These are phyloP conservation scores for Microsporum audouinii DNA, from an alignment of 2,329 filamentous ascomycete genomes.

Conservation along the genomic window DNA sequence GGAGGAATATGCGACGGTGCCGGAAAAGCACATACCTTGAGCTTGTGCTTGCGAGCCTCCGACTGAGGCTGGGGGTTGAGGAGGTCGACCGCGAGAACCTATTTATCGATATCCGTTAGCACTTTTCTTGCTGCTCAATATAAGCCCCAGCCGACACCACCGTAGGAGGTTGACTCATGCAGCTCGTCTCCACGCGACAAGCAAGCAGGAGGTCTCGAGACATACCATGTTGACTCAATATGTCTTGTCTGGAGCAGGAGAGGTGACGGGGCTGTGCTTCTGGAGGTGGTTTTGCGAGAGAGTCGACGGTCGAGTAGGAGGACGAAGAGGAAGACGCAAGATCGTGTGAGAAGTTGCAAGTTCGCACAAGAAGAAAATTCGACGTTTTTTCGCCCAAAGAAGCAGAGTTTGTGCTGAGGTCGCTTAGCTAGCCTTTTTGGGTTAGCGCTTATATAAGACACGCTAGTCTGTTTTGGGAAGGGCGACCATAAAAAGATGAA, in stretches of 20 bases:
- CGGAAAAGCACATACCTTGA: slow-evolving; percentile 64
- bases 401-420: not conserved
- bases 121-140: slow-evolving; percentile 3
- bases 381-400: not conserved
- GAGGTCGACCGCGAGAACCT: slow-evolving; percentile 99
- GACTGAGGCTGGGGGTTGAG: slow-evolving; percentile 96
- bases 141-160: not conserved
- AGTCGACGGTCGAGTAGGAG: slow-evolving; percentile 18
- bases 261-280: slow-evolving; percentile 25
- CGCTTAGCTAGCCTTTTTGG: not conserved
- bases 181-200: not conserved
- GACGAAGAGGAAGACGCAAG: slow-evolving; percentile 24
- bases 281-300: slow-evolving; percentile 25
- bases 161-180: not conserved
- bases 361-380: not conserved
- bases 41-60: slow-evolving; percentile 99
- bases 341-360: slow-evolving; percentile 3
- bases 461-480: not conserved
- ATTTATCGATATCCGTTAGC: slow-evolving; percentile 15
- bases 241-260: slow-evolving; percentile 9
- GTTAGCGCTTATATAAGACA: not conserved
- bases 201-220: not conserved
- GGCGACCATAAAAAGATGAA: not conserved
- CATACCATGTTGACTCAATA: slow-evolving; percentile 35
- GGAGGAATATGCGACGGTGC: not conserved